Evolutionary conservation across 306 rosid species (phyloP), one percentile per base, ranked within the genome.

Genomic region (Acacia crassicarpa): DNA sequence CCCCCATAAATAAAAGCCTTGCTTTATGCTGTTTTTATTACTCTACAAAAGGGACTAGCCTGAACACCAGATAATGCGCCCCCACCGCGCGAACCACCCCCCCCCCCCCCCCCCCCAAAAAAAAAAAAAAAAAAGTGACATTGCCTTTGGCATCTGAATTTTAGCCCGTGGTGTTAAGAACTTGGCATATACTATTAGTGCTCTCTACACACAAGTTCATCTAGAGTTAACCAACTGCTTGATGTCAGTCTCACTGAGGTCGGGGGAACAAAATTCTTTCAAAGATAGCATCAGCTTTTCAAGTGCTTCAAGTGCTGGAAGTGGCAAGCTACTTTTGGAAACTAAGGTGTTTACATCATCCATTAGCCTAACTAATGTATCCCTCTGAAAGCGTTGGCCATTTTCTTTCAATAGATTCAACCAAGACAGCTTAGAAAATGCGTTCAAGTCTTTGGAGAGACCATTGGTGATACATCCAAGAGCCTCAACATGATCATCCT

Each of bases 401-500:
- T 89, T 92, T 80, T 80, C 88, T 81, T 84, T 44, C 71, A 93
- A 79, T 23, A 93, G 81, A 69, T 88, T 91, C 87, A 90, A 84
- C 97, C 99, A 93, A 0, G 89, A 91, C 8, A 76, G 48, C 85
- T 78, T 85, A 20, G 98, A 93, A 88, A 95, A 93, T 61, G 86
- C 87, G 56, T 84, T 90, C 41, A 68, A 76, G 33, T 89, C 93
- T 40, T 80, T 22, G n/a, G 69, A 79, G 43, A 84, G 76, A 43
- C 62, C 76, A 81, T n/a, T 58, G 45, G 85, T 66, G 68, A 93
- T 82, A 56, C 93, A 89, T 67, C 84, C 44, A 73, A 93, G 85
- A 66, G 98, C 94, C 66, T 85, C 87, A 43, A 67, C 27, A 78
- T 75, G 83, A 69, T 95, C 90, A 79, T 78, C 91, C 75, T 84